Evolutionary conservation across 2,329 filamentous ascomycete species (phyloP), one percentile per base, ranked within the genome.

Genomic region (Aspergillus latus): DNA sequence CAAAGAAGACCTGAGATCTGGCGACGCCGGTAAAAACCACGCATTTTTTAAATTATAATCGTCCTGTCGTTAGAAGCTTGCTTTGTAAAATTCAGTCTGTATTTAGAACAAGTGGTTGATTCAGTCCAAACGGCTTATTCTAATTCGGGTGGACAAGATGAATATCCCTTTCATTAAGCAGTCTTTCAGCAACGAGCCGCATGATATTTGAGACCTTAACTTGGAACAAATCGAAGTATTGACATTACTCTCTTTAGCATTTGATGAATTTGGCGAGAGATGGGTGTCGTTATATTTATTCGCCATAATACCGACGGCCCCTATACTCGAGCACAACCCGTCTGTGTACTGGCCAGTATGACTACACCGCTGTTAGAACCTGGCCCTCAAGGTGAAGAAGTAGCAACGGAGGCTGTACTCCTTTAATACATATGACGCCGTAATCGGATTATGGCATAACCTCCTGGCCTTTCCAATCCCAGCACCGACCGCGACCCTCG

Each of bases 391-490:
- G 21, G 21, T 21, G 21, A 21, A 21, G 21, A 21, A 21, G 21
- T 21, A 21, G 21, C 21, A 21, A 21, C 21, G 21, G 21, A 21
- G 21, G 21, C 21, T 21, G 21, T 21, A 21, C 21, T 21, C 21
- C 21, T 21, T 21, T 21, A 21, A 21, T 21, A 21, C 21, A 11
- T 34, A 11, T 34, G 21, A 13, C 32, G 15, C 15, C 15, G 10
- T 34, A 15, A 49, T 34, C 26, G 26, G n/a, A 63, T 58, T 51
- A 88, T 29, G 85, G 84, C 61, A 77, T 67, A 37, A 88, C 76
- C 70, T 88, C 86, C 58, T 84, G 77, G 1, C 84, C 85, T 66
- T 83, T 84, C 84, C 85, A 89, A 71, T 88, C 87, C 84, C 84
- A 89, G 64, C 84, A 88, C 64, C 75, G 79, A 0, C 88, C 88